phyloP scores from a whole-genome alignment of 1,284 basidiomycete species.

The Boletus smithii region DNA sequence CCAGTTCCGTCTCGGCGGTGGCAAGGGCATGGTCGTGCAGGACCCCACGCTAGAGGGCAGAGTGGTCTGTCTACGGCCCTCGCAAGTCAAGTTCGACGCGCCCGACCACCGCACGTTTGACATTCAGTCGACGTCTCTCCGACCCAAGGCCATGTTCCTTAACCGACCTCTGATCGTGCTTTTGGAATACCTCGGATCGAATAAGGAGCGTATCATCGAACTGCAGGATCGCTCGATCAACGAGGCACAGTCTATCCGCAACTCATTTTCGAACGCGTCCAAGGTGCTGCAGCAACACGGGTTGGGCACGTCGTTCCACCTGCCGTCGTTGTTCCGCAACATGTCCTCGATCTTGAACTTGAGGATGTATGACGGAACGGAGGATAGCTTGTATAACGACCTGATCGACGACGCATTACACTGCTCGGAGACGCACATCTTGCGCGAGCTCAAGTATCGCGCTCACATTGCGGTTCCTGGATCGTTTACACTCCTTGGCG shows the following conservation, averaged over 20 bases:
- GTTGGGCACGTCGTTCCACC: constrained; percentile 43
- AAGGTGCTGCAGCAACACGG: constrained; percentile 40
- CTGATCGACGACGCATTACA: constrained; percentile 33
- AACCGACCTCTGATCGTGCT: constrained; percentile 47
- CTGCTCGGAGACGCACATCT: constrained; percentile 39
- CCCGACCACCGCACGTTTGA: constrained; percentile 40
- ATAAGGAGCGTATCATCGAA: constrained; percentile 33
- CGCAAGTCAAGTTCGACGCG: constrained; percentile 49
- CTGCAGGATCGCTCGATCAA: constrained; percentile 40
- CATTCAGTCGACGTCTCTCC: constrained; percentile 43
- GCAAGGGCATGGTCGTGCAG: constrained; percentile 46
- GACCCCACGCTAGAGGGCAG: constrained; percentile 38
- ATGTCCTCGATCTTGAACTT: constrained; percentile 30
- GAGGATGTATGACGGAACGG: constrained; percentile 16
- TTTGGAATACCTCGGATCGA: constrained; percentile 41
- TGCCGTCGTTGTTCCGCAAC: constrained; percentile 40
- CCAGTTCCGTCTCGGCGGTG: constrained; percentile 43
- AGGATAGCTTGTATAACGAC: constrained; percentile 30
- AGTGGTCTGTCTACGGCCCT: constrained; percentile 41
- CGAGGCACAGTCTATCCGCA: constrained; percentile 32
- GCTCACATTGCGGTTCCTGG: constrained; percentile 46
- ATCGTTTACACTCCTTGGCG: constrained; percentile 47
- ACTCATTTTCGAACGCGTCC: constrained; percentile 28
- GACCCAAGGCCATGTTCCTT: constrained; percentile 39
- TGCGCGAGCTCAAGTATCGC: constrained; percentile 50